These are phyloP conservation scores for Artomyces pyxidatus DNA, from an alignment of 768 basidiomycete species.

Conservation along the genomic window DNA sequence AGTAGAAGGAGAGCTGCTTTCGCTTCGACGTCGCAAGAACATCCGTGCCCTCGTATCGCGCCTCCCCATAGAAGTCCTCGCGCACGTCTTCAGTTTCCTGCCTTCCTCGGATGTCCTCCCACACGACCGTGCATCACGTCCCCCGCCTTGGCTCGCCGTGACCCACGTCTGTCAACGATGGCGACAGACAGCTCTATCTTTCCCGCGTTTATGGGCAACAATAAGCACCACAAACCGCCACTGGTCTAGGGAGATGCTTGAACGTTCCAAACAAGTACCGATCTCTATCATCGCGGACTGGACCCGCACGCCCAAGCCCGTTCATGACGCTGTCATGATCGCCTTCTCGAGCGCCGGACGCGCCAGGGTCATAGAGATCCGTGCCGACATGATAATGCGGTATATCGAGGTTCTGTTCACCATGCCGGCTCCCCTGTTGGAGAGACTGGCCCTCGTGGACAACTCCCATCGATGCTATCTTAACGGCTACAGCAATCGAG, in stretches of 20 bases:
- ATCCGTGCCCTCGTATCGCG: constrained; percentile 9
- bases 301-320: neutral
- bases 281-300: constrained; percentile 10
- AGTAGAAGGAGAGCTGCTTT: neutral
- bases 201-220: constrained; percentile 10
- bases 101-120: constrained; percentile 7
- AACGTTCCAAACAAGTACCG: constrained; percentile 9
- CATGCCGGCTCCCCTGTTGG: constrained; percentile 3
- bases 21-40: constrained; percentile 10
- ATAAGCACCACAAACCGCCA: constrained; percentile 9
- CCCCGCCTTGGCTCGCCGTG: constrained; percentile 10
- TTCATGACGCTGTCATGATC: neutral
- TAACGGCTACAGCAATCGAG: neutral
- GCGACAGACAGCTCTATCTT: constrained; percentile 8
- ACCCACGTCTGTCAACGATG: constrained; percentile 14
- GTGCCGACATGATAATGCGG: neutral
- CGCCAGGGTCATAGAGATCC: constrained; percentile 11
- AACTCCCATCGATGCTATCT: constrained; percentile 2
- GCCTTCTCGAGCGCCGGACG: constrained; percentile 5
- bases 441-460: constrained; percentile 9
- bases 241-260: constrained; percentile 12
- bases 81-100: constrained; percentile 10
- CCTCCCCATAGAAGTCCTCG: constrained; percentile 11
- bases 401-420: constrained; percentile 9
- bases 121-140: constrained; percentile 6